These are phyloP conservation scores for Colletotrichum endophyticum DNA, from an alignment of 2,329 filamentous ascomycete species.

Conservation along the genomic window DNA sequence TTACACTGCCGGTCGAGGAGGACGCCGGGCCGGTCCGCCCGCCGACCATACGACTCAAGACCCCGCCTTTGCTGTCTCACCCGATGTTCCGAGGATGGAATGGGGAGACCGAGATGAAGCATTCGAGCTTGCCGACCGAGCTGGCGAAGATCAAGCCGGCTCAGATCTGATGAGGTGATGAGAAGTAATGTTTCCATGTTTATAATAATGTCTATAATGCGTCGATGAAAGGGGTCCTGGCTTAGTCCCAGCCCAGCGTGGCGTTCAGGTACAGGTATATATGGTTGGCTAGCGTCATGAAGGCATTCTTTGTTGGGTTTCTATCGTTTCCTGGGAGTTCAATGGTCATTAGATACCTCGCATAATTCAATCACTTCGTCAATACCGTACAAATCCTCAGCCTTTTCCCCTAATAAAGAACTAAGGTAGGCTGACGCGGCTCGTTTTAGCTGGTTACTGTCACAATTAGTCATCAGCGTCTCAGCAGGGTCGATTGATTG, in stretches of 20 bases:
- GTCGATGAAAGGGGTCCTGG: neutral
- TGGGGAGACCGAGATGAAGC: neutral
- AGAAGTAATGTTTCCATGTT: neutral
- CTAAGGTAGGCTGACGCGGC: neutral
- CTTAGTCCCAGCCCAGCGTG: neutral
- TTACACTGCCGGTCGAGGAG: constrained; percentile 6
- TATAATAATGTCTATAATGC: constrained; percentile 9
- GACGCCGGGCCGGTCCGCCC: neutral
- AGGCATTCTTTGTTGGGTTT: neutral
- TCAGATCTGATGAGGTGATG: neutral
- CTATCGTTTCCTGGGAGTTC: neutral
- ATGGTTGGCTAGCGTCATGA: neutral
- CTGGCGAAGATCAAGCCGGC: constrained; percentile 2
- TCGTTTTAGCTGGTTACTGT: neutral
- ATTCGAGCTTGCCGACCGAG: constrained; percentile 13
- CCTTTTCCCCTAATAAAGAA: neutral
- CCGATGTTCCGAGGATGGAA: constrained; percentile 19
- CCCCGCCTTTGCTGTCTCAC: constrained; percentile 16
- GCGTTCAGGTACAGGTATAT: neutral
- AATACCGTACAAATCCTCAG: neutral
- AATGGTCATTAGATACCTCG: neutral
- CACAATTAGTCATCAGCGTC: neutral
- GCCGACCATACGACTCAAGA: constrained; percentile 14
- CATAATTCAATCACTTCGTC: neutral
- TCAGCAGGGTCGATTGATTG: neutral